Evolutionary conservation across 495 filamentous ascomycete species (phyloP), one percentile per base, ranked within the genome.

Genomic region (Saxispiralis lemnorum): DNA sequence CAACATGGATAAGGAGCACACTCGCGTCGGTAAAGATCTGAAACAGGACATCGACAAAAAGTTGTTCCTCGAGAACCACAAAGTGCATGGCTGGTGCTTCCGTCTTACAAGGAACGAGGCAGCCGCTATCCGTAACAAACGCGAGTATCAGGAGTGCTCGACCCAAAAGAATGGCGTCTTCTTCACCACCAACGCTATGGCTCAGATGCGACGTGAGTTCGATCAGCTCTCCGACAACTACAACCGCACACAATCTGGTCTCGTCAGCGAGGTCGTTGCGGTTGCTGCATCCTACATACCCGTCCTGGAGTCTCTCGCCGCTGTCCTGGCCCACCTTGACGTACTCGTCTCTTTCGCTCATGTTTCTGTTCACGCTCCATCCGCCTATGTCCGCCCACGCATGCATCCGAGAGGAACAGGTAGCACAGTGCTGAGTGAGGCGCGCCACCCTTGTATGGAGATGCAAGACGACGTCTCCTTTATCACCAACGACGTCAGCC

Each of bases 141-240:
- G 70, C 47, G 70, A 76, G 35, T 99, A 95, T 55, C 80, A 85
- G 56, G 89, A 99, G 64, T 92, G 84, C 60, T 93, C 86, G 13
- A 99, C 89, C 6, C 92, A 96, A 67, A 99, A 96, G 68, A 96
- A 93, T 59, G 89, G 89, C 31, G 92, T 96, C 38, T 96, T 87
- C 64, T 99, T 99, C 66, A 95, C 89, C 2, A 99, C 87, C 6
- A 75, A 73, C 38, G 71, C 63, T n/a, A 72, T 99, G 53, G 83
- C 88, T 54, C 66, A 73, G 24, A 65, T 89, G 44, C 81, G 89
- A 35, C 75, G 89, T 34, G 88, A 95, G 54, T 84, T 87, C 54
- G 89, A 96, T 56, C 86, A 96, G 62, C 69, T 94, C 0, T 92
- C 86, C 5, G 81, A 85, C 48, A 93, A 82, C 58, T 99, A 99